Conservation (phyloP, 1,284 basidiomycete species). For the Pholiota adiposa region DNA sequence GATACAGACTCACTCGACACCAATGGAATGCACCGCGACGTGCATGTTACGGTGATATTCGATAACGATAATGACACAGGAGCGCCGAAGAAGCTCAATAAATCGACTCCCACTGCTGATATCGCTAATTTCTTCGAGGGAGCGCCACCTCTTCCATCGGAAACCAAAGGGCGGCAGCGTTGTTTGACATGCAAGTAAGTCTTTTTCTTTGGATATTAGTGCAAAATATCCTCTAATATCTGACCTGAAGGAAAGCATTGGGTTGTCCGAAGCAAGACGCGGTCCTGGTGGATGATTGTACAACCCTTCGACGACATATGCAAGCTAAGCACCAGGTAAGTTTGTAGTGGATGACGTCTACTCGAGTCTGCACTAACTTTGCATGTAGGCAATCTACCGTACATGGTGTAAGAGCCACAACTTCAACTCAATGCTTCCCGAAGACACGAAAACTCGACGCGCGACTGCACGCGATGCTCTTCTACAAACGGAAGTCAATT, state of each 20-base stretch:
- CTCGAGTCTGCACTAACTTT: too few species aligned
- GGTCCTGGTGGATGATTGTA: not conserved
- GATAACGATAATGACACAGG: not conserved
- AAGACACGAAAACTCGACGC: constrained; percentile 11
- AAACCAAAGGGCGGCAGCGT: not conserved
- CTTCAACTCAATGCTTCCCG: constrained; percentile 21
- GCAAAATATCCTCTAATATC: too few species aligned
- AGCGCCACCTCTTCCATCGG: not conserved
- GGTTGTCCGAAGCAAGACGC: not conserved
- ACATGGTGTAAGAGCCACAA: constrained; percentile 14
- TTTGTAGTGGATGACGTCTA: too few species aligned
- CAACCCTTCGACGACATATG: constrained; percentile 1
- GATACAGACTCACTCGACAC: not conserved
- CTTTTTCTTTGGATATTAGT: too few species aligned
- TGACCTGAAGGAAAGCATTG: not conserved
- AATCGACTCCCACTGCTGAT: not conserved
- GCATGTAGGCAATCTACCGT: constrained; percentile 1
- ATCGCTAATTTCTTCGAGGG: not conserved
- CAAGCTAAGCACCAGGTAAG: not conserved
- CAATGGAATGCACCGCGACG: not conserved
- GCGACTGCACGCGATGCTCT: not conserved
- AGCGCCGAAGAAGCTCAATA: not conserved
- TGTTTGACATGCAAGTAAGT: constrained; percentile 1
- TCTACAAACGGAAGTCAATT: constrained; percentile 5
- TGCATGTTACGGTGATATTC: not conserved